Evolutionary conservation across 768 basidiomycete genomes (phyloP), one percentile per base, ranked within the genome.

Genomic region (Russula lepida): DNA sequence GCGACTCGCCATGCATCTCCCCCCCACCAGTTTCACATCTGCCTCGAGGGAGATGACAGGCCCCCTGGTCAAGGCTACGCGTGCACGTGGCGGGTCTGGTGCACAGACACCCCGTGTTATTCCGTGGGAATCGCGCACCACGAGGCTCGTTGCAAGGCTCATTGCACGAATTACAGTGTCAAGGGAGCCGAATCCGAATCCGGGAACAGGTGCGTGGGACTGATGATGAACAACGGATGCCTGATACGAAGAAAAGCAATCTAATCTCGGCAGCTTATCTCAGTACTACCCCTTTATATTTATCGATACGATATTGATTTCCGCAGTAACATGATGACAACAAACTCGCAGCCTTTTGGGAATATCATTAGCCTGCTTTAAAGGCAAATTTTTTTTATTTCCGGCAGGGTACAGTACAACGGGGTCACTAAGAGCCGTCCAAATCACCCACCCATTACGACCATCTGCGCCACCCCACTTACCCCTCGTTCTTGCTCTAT

Each of bases 231-330:
- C 17, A 41, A n/a, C n/a, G n/a, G n/a, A n/a, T 49, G 48, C 28
- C 54, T n/a, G 33, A 48, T 32, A 32, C 48, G 30, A 58, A 49
- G 28, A 43, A 55, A 33, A 47, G 59, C 37, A 56, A 60, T 55
- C 59, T 60, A 33, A 60, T 60, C 59, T 60, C 59, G 59, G 47
- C 11, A 37, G 41, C 41, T 43, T 43, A 43, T 43, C 41, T 43
- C 41, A n/a, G 7, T 43, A n/a, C 17, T 2, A 3, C 19, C 41
- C 41, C 7, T 43, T n/a, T n/a, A n/a, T n/a, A 21, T 41, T 19
- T 5, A 41, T 41, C 1, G 2, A 8, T 41, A 1, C 6, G 17
- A 2, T 3, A 5, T 3, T n/a, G 1, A 2, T 4, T 43, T 7
- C 41, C 41, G 41, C 41, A 43, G n/a, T 35, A 6, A 13, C 23